phyloP scores from a whole-genome alignment of 768 basidiomycete genomes.

The Rhizopogon sp. region DNA sequence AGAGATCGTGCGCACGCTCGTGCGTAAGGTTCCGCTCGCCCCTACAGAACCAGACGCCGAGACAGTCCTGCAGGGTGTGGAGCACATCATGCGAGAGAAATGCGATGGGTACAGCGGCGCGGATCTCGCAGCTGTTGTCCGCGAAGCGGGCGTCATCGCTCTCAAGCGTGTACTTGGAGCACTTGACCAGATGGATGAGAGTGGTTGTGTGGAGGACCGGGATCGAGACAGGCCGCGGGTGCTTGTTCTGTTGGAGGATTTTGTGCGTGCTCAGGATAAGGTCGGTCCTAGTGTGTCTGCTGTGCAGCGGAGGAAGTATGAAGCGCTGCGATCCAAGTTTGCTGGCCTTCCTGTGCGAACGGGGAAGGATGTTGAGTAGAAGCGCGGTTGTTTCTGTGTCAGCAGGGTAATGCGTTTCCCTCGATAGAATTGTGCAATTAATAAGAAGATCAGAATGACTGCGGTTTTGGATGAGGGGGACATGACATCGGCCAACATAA shows the following conservation, averaged over 20 bases:
- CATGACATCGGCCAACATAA: too few relatives aligned
- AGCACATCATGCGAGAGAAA: slow-evolving; percentile 46
- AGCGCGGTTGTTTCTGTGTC: not conserved
- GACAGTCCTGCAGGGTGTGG: slow-evolving; percentile 23
- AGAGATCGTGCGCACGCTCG: slow-evolving; percentile 80
- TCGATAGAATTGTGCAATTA: too few relatives aligned
- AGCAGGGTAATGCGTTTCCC: too few relatives aligned
- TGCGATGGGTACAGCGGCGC: slow-evolving; percentile 93
- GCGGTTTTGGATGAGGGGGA: too few relatives aligned
- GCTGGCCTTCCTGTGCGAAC: slow-evolving; percentile 65
- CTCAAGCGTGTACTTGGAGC: slow-evolving; percentile 64
- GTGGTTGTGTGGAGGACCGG: slow-evolving; percentile 6
- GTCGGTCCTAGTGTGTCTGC: slow-evolving; percentile 82
- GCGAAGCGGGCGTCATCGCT: slow-evolving; percentile 88
- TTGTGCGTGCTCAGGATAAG: slow-evolving; percentile 68
- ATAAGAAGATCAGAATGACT: too few relatives aligned
- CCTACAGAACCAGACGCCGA: slow-evolving; percentile 22
- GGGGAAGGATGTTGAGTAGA: slow-evolving; percentile 27
- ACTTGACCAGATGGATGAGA: slow-evolving; percentile 53
- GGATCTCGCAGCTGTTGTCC: slow-evolving; percentile 80
- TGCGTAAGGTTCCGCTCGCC: slow-evolving; percentile 63
- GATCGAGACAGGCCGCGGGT: slow-evolving; percentile 26
- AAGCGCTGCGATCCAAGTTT: slow-evolving; percentile 75
- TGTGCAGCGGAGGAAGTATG: slow-evolving; percentile 79
- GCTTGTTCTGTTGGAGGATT: slow-evolving; percentile 61